Conservation (phyloP, 2,329 filamentous ascomycete species). For the Monilinia vaccinii-corymbosi region DNA sequence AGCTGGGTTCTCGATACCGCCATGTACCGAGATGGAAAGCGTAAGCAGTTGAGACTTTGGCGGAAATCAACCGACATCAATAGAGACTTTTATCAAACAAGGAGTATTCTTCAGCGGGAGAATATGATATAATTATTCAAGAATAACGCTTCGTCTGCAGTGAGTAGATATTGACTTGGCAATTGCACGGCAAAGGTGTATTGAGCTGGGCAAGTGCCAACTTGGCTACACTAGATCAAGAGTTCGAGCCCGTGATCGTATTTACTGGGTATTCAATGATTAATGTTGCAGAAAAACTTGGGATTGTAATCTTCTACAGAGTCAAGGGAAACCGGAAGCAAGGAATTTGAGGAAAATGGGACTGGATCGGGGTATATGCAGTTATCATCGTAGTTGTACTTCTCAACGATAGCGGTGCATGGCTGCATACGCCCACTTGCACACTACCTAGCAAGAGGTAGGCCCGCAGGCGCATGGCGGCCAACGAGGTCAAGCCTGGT, state of each 20-base stretch:
- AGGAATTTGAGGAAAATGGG: neutral
- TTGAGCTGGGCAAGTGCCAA: neutral
- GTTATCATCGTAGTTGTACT: neutral
- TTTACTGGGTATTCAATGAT: neutral
- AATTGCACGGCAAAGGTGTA: neutral
- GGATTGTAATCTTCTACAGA: neutral
- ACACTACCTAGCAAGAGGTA: neutral
- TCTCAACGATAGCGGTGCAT: neutral
- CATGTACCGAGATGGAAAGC: constrained; percentile 46
- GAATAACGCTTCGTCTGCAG: neutral
- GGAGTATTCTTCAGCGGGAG: neutral
- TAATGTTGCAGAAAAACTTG: neutral
- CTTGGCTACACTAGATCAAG: neutral
- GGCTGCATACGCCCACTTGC: constrained; percentile 3
- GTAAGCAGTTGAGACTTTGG: constrained; percentile 42
- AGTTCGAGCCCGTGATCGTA: neutral
- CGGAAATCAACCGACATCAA: constrained; percentile 53
- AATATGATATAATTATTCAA: neutral
- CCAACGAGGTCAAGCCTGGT: neutral
- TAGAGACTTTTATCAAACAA: constrained; percentile 21
- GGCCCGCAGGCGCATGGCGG: neutral
- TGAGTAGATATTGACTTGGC: neutral
- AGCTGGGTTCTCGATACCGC: constrained; percentile 48
- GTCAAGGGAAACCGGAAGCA: neutral
- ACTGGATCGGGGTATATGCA: constrained; percentile 9